Percentiles rank a stretch among this genome's conserved stretches.
phyloP scores from a whole-genome alignment of 306 rosid genomes.

The Datisca glomerata region DNA sequence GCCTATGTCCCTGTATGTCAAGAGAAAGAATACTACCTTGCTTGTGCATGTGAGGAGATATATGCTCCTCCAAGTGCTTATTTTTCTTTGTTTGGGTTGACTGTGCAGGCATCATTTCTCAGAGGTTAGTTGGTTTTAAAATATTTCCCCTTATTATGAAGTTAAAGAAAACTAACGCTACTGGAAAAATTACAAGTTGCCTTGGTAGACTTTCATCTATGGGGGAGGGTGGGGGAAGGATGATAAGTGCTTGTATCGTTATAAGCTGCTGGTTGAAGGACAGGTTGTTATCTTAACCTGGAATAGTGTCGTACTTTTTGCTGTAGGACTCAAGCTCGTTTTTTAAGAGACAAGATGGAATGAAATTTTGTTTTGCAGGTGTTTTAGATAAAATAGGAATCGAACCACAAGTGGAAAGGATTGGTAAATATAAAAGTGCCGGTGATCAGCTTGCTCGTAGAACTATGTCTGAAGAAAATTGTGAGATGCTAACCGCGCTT shows the following conservation, averaged over 20 bases:
- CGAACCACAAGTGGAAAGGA: slow-evolving; percentile 82
- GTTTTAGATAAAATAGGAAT: slow-evolving; percentile 75
- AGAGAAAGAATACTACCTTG: slow-evolving; percentile 90
- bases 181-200: no score
- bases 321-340: slow-evolving; percentile 10
- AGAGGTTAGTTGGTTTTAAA: slow-evolving; percentile 49
- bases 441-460: slow-evolving; percentile 79
- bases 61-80: slow-evolving; percentile 93
- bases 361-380: slow-evolving; percentile 41
- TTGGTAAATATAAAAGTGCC: slow-evolving; percentile 91
- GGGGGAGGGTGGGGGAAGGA: no score
- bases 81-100: slow-evolving; percentile 80
- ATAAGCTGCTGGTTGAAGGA: no score
- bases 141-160: no score
- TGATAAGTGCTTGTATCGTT: no score
- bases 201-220: no score
- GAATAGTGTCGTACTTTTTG: no score
- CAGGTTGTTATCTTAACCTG: no score
- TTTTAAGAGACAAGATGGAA: slow-evolving; percentile 3
- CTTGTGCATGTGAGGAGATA: slow-evolving; percentile 91
- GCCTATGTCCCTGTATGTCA: slow-evolving; percentile 76
- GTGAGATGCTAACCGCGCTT: slow-evolving; percentile 78
- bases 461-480: slow-evolving; percentile 62
- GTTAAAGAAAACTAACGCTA: no score
- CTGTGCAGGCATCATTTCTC: slow-evolving; percentile 75